Percentiles rank a stretch among this genome's conserved stretches.
Conservation (phyloP, 441 rosid genomes). For the Mallotus japonicus region DNA sequence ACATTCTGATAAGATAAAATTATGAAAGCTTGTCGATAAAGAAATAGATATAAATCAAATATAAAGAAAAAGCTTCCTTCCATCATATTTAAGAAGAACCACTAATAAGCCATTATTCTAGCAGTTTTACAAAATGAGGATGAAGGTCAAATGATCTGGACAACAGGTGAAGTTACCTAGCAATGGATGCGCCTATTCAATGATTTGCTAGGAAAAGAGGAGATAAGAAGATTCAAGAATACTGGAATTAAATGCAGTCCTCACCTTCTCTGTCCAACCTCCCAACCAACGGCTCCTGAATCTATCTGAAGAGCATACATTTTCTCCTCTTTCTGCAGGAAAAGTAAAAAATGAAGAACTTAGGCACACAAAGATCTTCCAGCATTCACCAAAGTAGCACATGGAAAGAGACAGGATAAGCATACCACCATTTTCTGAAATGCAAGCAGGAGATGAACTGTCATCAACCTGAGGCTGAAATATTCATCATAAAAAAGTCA, state of each 20-base stretch:
- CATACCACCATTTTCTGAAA: slow-evolving; percentile 33
- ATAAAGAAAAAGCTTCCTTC: background rate
- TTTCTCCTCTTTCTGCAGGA: slow-evolving; percentile 28
- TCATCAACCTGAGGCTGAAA: slow-evolving; percentile 32
- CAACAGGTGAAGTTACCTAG: background rate
- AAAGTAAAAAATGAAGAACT: slow-evolving; percentile 5
- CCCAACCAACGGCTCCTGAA: slow-evolving; percentile 47
- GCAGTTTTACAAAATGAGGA: background rate
- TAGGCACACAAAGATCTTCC: slow-evolving; percentile 3
- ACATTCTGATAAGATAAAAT: background rate
- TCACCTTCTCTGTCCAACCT: slow-evolving; percentile 44
- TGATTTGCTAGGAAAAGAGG: background rate
- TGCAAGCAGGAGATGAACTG: slow-evolving; percentile 25
- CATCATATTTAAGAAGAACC: background rate
- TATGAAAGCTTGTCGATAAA: background rate
- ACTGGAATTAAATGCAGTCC: slow-evolving; percentile 19
- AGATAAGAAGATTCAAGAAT: background rate
- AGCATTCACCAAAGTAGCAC: slow-evolving; percentile 13
- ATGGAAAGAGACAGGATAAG: slow-evolving; percentile 8
- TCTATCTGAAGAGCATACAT: slow-evolving; percentile 21
- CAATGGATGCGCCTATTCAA: background rate
- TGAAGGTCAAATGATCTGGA: background rate
- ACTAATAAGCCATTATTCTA: background rate
- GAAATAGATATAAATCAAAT: background rate
- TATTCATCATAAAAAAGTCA: slow-evolving; percentile 23